Evolutionary conservation across 768 basidiomycete genomes (phyloP).

Genomic region (Tubosaeta sp.): DNA sequence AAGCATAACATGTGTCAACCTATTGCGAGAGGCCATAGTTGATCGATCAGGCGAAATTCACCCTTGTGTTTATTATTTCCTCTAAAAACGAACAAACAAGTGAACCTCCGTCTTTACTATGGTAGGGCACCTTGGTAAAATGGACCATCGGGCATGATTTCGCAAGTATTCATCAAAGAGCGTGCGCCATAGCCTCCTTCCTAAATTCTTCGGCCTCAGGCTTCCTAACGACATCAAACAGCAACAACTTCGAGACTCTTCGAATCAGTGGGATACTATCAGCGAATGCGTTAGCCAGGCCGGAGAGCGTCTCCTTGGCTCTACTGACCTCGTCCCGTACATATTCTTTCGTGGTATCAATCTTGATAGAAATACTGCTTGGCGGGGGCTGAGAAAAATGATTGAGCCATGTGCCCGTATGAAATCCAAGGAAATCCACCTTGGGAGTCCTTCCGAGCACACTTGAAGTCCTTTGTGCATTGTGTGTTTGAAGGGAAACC

Average conservation of each 20-base stretch:
- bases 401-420: background rate
- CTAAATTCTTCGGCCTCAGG: background rate
- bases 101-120: background rate
- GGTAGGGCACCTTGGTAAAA: background rate
- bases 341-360: constrained; percentile 56
- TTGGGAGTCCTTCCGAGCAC: constrained; percentile 2
- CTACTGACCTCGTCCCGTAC: constrained; percentile 36
- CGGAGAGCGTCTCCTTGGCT: too few relatives aligned
- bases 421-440: background rate
- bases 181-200: background rate
- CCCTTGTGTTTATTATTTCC: too few relatives aligned
- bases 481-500: constrained; percentile 12
- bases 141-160: background rate
- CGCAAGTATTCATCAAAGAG: background rate
- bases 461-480: constrained; percentile 2
- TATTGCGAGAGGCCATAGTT: too few relatives aligned
- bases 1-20: too few relatives aligned
- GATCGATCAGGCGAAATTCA: too few relatives aligned
- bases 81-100: background rate
- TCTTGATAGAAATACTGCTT: constrained; percentile 59
- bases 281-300: background rate
- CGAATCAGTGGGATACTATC: background rate
- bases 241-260: background rate
- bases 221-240: background rate
- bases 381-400: constrained; percentile 19